phyloP scores from a whole-genome alignment of 768 basidiomycete genomes.

The Rhodocollybia butyracea region DNA sequence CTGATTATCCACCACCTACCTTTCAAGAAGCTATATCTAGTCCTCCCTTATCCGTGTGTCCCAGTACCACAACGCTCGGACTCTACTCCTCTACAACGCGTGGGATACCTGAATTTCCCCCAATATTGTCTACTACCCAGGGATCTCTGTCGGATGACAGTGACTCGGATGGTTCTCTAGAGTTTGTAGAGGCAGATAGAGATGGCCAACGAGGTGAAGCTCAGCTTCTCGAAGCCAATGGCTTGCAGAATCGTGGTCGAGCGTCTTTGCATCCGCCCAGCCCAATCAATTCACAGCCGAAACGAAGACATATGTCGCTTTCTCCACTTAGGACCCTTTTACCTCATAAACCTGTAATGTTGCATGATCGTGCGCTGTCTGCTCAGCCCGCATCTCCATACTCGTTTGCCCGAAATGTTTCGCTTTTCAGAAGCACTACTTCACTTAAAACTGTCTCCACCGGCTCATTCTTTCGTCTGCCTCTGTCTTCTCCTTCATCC shows the following conservation, averaged over 20 bases:
- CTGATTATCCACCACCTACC: slow-evolving; percentile 73
- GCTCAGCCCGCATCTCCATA: slow-evolving; percentile 41
- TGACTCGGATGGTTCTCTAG: slow-evolving; percentile 52
- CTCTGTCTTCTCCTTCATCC: slow-evolving; percentile 22
- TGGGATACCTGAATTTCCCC: not conserved
- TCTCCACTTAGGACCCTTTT: slow-evolving; percentile 48
- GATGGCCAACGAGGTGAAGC: slow-evolving; percentile 40
- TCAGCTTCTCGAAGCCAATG: slow-evolving; percentile 4
- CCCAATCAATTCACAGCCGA: slow-evolving; percentile 15
- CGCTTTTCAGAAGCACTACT: slow-evolving; percentile 44
- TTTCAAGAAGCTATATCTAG: slow-evolving; percentile 67
- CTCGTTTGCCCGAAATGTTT: slow-evolving; percentile 28
- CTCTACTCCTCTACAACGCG: slow-evolving; percentile 10
- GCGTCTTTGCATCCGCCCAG: slow-evolving; percentile 23
- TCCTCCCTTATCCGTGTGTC: slow-evolving; percentile 36
- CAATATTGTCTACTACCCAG: not conserved
- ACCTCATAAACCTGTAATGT: slow-evolving; percentile 31
- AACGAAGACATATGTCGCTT: slow-evolving; percentile 38
- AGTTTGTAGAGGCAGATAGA: slow-evolving; percentile 46
- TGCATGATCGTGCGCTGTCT: slow-evolving; percentile 37
- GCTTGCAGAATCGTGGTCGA: slow-evolving; percentile 20
- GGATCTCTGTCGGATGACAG: slow-evolving; percentile 20
- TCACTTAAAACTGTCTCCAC: slow-evolving; percentile 36
- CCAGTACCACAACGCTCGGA: slow-evolving; percentile 36
- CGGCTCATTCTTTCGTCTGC: slow-evolving; percentile 31